phyloP scores from a whole-genome alignment of 2,329 filamentous ascomycete species.

The Alternaria sp. region DNA sequence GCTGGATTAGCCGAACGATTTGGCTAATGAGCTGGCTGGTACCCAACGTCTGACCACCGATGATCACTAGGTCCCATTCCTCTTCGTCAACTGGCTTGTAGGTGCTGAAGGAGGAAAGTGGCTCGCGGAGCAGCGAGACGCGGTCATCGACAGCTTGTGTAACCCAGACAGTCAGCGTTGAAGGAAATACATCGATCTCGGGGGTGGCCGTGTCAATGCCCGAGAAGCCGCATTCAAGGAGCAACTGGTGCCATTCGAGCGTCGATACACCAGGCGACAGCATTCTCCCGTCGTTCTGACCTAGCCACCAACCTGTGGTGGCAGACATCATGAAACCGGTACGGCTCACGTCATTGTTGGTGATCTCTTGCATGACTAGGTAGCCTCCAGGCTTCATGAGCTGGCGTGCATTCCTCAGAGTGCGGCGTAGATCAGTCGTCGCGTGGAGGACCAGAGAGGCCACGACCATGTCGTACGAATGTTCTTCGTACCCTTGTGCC shows the following conservation, averaged over 20 bases:
- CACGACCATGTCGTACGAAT: conserved; percentile 24
- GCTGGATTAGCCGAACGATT: not conserved
- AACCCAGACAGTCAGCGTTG: not conserved
- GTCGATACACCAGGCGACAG: not conserved
- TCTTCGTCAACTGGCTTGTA: not conserved
- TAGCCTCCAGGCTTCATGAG: conserved; percentile 51
- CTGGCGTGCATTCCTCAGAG: conserved; percentile 13
- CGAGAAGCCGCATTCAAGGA: not conserved
- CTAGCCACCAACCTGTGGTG: conserved; percentile 49
- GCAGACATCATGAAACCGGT: not conserved
- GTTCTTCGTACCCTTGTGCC: conserved; percentile 15
- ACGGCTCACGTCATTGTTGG: not conserved
- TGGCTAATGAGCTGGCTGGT: not conserved
- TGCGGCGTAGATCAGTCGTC: conserved; percentile 9
- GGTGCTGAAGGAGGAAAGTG: not conserved
- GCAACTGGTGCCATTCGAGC: conserved; percentile 28
- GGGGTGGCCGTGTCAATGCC: not conserved
- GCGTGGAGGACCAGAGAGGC: conserved; percentile 19
- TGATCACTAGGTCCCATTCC: not conserved
- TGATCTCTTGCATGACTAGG: conserved; percentile 44
- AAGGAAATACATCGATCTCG: not conserved
- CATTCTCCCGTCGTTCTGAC: conserved; percentile 3
- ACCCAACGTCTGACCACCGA: not conserved
- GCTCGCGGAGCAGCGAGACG: conserved; percentile 1
- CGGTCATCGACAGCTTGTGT: conserved; percentile 8